phyloP scores from a whole-genome alignment of 148 eudicot genomes.

The Rhododendron ferrugineum region DNA sequence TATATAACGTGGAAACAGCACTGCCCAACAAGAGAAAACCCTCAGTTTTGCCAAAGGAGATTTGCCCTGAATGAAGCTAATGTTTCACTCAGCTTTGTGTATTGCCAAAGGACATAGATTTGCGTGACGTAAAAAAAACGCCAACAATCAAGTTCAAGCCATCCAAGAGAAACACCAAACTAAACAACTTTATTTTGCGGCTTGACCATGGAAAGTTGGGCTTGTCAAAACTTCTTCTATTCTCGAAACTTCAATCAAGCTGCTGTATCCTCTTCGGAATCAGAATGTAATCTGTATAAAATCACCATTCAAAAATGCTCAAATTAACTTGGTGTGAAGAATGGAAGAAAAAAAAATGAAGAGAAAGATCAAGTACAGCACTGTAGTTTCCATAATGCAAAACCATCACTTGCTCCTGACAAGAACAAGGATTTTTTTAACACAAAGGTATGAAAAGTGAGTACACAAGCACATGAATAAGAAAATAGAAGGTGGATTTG shows the following conservation, averaged over 20 bases:
- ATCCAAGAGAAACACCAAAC: slow-evolving; percentile 6
- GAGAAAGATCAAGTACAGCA: background rate
- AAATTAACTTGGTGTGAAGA: background rate
- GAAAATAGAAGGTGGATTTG: background rate
- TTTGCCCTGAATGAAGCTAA: slow-evolving; percentile 34
- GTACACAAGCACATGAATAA: background rate
- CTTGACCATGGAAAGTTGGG: background rate
- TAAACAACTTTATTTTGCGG: slow-evolving; percentile 5
- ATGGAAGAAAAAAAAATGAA: background rate
- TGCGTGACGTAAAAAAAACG: background rate
- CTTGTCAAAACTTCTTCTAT: slow-evolving; percentile 13
- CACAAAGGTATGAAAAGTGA: background rate
- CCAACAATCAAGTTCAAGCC: slow-evolving; percentile 6
- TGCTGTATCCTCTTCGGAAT: slow-evolving; percentile 24
- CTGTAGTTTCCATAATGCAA: background rate
- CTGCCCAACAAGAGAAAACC: background rate
- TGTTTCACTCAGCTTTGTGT: slow-evolving; percentile 2
- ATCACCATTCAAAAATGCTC: slow-evolving; percentile 7
- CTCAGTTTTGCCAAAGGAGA: slow-evolving; percentile 6
- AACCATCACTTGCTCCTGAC: background rate
- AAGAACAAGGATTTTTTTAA: background rate
- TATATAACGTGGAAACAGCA: background rate
- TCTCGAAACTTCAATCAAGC: slow-evolving; percentile 25
- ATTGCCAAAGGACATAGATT: slow-evolving; percentile 26
- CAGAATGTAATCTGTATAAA: slow-evolving; percentile 43